Base-by-base conservation (phyloP, 2,329 filamentous ascomycete species). In the Daldinia sp. region DNA sequence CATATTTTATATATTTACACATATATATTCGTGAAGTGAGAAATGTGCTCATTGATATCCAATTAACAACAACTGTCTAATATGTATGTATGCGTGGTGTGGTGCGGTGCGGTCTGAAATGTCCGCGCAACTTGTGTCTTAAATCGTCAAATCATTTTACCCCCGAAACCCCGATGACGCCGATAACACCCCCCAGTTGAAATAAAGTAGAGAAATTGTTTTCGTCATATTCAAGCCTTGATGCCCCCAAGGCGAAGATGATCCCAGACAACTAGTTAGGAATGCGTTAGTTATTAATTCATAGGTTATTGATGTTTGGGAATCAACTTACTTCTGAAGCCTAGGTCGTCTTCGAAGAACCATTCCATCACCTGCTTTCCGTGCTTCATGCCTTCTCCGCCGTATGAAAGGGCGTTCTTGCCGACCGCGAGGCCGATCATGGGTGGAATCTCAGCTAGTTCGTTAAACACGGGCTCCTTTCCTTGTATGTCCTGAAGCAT, bases 341-440 rank as follows among this genome's bases (percentile, higher is more conserved):
- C 91, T 62, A 94, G 80, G 74, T 93, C 91, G 58, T 91, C 83
- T 18, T 88, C 86, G 77, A 94, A 93, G 75, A 90, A 90, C 4
- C 80, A 78, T 71, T 87, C 78, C 83, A 89, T 85, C 12, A 91
- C 82, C 56, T 92, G 88, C 67, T 88, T 86, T 0, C 91, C 90
- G 46, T 82, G 84, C 28, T 82, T 82, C 48, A 88, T 87, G 0
- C 90, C 90, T 1, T 83, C 83, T 0, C 87, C 84, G 50, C 85
- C 86, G 73, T 89, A 93, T 1, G 87, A 86, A 1, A 93, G 83
- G 1, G 89, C 91, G 74, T 89, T 88, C 77, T 89, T 90, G 37
- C 92, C 92, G 1, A 94, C 84, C 0, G 91, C 91, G 2, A 94
- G 79, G 0, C 89, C 90, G 69, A 94, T 93, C 82, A 91, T 87